Percentiles rank a stretch among this genome's conserved stretches.
Evolutionary conservation across 176 grass and related monocot species (phyloP).

Genomic region (Puccinellia tenuiflora): DNA sequence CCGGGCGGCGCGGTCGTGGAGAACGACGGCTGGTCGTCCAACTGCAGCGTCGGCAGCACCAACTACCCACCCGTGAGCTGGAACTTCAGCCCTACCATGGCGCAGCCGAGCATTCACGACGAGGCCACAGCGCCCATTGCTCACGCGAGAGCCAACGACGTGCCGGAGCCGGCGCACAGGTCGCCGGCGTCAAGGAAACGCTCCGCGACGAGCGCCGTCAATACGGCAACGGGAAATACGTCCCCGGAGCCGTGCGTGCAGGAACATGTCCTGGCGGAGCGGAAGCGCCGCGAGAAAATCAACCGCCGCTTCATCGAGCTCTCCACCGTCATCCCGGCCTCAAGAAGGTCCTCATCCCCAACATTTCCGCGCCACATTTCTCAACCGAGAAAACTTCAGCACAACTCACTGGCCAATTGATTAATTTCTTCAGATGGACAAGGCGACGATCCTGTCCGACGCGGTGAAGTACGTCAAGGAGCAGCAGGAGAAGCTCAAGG

Average conservation of each 20-base stretch:
- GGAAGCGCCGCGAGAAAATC: constrained; percentile 74
- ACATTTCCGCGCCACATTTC: background rate
- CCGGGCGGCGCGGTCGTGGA: background rate
- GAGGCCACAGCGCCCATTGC: constrained; percentile 8
- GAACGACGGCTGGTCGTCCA: constrained; percentile 19
- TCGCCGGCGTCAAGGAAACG: background rate
- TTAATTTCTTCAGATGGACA: constrained; percentile 43
- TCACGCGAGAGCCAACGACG: background rate
- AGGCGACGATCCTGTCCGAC: constrained; percentile 67
- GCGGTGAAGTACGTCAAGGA: constrained; percentile 66
- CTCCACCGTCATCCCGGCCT: constrained; percentile 58
- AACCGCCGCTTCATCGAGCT: constrained; percentile 69
- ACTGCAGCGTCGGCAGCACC: background rate
- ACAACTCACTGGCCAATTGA: background rate
- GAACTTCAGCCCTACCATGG: constrained; percentile 30
- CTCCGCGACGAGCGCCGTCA: background rate
- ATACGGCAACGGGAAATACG: background rate
- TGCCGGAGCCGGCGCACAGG: background rate
- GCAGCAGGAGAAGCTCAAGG: constrained; percentile 53
- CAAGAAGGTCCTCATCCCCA: constrained; percentile 57
- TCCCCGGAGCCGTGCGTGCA: constrained; percentile 8
- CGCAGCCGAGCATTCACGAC: constrained; percentile 7
- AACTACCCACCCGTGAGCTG: constrained; percentile 17
- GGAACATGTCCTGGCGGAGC: constrained; percentile 67
- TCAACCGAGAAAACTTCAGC: background rate